Conservation (phyloP, 805 yeast genomes). For the Zygosaccharomyces lentus region DNA sequence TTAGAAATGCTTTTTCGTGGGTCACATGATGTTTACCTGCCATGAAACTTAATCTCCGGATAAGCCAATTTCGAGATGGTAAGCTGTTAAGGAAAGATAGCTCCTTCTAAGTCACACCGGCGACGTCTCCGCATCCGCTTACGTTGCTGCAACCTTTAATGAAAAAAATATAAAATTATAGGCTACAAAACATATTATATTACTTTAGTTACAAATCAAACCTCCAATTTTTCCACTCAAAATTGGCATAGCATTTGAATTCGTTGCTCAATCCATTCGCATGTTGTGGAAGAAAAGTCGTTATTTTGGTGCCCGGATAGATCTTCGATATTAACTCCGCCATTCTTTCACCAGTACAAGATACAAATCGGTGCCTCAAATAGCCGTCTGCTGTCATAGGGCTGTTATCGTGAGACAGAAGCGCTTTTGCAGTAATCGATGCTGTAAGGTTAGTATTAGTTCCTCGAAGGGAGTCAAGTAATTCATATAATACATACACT, state of each 20-base stretch:
- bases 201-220: constrained; percentile 29
- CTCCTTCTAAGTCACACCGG: no score
- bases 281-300: constrained; percentile 74
- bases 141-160: no score
- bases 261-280: constrained; percentile 84
- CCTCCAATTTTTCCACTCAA: constrained; percentile 66
- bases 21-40: no score
- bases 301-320: constrained; percentile 62
- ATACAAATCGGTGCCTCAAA: constrained; percentile 48
- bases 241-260: constrained; percentile 78
- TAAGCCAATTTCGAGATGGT: no score
- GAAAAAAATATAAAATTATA: no score
- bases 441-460: constrained; percentile 28
- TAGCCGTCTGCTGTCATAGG: constrained; percentile 40
- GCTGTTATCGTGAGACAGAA: constrained; percentile 43
- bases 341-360: constrained; percentile 92
- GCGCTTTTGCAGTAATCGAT: constrained; percentile 55
- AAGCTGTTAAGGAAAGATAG: no score
- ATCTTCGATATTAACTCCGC: constrained; percentile 50
- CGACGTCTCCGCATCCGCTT: no score
- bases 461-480: neutral
- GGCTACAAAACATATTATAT: neutral
- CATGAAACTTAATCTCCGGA: no score
- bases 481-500: constrained; percentile 36
- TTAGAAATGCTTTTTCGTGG: no score